phyloP scores from a whole-genome alignment of 441 rosid species.

The Biscutella laevigata region DNA sequence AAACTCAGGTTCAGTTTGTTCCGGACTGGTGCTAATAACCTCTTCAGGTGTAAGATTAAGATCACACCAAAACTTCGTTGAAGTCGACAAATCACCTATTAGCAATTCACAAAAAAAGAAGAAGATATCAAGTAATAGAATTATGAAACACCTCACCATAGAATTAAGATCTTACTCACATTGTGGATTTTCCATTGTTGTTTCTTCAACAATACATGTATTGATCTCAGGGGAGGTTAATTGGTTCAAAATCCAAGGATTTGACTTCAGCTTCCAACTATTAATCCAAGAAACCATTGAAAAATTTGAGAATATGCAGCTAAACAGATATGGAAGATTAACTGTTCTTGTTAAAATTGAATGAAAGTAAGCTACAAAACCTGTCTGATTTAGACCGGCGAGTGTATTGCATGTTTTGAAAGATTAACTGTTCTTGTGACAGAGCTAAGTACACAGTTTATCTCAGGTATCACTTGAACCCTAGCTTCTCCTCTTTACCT shows the following conservation, averaged over 20 bases:
- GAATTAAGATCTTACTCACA: constrained; percentile 13
- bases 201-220: background rate
- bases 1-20: background rate
- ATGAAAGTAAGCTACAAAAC: too few relatives aligned
- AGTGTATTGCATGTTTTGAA: constrained; percentile 4
- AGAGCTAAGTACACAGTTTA: background rate
- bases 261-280: background rate
- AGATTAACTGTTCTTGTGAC: background rate
- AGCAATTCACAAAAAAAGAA: background rate
- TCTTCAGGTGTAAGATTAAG: constrained; percentile 20
- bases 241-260: background rate
- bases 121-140: background rate
- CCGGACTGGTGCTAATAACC: background rate
- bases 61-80: constrained; percentile 2
- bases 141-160: too few relatives aligned
- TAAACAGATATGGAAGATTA: too few relatives aligned
- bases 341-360: too few relatives aligned
- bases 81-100: constrained; percentile 9
- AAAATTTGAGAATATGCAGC: too few relatives aligned
- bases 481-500: background rate
- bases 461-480: background rate
- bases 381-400: constrained; percentile 4
- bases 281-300: background rate
- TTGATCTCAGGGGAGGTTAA: constrained; percentile 4
- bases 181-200: constrained; percentile 3